Conservation (phyloP, 768 basidiomycete species). For the Mycena rebaudengoi region DNA sequence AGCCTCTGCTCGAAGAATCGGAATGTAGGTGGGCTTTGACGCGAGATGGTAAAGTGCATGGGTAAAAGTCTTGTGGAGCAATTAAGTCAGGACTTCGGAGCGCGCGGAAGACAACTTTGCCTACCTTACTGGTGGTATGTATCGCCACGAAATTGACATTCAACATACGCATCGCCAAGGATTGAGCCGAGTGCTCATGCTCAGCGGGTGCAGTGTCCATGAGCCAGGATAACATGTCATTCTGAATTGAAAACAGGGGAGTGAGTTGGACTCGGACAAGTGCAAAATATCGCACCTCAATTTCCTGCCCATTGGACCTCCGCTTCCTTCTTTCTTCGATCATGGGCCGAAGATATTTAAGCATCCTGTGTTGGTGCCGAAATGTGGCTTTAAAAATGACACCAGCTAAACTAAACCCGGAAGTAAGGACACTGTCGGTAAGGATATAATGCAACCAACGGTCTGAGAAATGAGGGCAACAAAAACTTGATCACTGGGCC, state of each 20-base stretch:
- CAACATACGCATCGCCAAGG: constrained; percentile 35
- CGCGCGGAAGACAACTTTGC: constrained; percentile 42
- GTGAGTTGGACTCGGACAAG: constrained; percentile 43
- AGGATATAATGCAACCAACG: constrained; percentile 5
- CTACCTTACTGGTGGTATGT: constrained; percentile 38
- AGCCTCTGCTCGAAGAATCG: constrained; percentile 48
- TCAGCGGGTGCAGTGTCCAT: constrained; percentile 39
- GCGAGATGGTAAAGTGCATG: constrained; percentile 47
- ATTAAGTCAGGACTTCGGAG: constrained; percentile 44
- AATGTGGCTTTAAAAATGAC: neutral
- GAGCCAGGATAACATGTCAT: constrained; percentile 53
- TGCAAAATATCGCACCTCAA: constrained; percentile 24
- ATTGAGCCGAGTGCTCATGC: constrained; percentile 32
- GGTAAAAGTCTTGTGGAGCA: constrained; percentile 44
- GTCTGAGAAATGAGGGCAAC: constrained; percentile 39
- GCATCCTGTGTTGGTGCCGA: constrained; percentile 23
- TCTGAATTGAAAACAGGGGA: constrained; percentile 9
- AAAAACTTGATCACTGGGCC: constrained; percentile 42
- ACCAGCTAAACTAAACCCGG: constrained; percentile 30
- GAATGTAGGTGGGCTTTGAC: constrained; percentile 41
- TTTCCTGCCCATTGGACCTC: neutral
- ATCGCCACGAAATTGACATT: constrained; percentile 35
- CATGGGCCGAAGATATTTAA: neutral
- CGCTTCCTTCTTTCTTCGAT: neutral
- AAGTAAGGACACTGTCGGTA: neutral